phyloP scores from a whole-genome alignment of 108 stramenopile species.

The Conticribra weissflogii region DNA sequence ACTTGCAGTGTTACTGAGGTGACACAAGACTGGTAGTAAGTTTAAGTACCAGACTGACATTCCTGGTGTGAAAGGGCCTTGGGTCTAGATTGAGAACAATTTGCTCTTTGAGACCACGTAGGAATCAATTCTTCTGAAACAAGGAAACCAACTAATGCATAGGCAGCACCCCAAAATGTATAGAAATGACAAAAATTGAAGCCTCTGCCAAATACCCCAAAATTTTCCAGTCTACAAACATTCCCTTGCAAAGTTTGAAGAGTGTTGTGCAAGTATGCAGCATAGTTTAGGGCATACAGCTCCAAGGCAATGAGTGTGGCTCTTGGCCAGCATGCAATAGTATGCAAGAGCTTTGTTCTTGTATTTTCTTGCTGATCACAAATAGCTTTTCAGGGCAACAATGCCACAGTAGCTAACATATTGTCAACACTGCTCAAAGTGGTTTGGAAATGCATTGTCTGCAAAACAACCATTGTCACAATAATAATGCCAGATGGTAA shows the following conservation, averaged over 20 bases:
- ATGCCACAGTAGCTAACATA: conserved; percentile 37
- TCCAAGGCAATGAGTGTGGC: conserved; percentile 28
- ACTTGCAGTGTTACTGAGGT: conserved; percentile 36
- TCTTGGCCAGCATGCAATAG: conserved; percentile 31
- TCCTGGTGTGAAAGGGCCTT: conserved; percentile 8
- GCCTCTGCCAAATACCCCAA: neutral
- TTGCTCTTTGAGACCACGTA: conserved; percentile 22
- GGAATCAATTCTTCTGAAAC: neutral
- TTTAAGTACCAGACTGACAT: conserved; percentile 23
- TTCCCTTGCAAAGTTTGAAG: neutral
- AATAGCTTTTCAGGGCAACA: conserved; percentile 33
- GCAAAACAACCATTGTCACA: no score
- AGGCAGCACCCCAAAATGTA: conserved; percentile 24
- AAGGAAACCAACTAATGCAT: conserved; percentile 9
- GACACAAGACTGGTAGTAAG: conserved; percentile 38
- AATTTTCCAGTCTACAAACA: conserved; percentile 10
- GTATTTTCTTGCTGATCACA: conserved; percentile 25
- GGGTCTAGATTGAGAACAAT: conserved; percentile 37
- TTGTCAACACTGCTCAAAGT: neutral
- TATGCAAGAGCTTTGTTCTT: conserved; percentile 29
- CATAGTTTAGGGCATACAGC: conserved; percentile 39
- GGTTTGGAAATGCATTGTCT: conserved; percentile 15
- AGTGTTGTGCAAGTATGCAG: no score
- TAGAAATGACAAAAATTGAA: conserved; percentile 1
- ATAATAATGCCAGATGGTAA: conserved; percentile 48